Evolutionary conservation across 1,139 yeast species (phyloP).

Genomic region (Sugiyamaella xylanicola): DNA sequence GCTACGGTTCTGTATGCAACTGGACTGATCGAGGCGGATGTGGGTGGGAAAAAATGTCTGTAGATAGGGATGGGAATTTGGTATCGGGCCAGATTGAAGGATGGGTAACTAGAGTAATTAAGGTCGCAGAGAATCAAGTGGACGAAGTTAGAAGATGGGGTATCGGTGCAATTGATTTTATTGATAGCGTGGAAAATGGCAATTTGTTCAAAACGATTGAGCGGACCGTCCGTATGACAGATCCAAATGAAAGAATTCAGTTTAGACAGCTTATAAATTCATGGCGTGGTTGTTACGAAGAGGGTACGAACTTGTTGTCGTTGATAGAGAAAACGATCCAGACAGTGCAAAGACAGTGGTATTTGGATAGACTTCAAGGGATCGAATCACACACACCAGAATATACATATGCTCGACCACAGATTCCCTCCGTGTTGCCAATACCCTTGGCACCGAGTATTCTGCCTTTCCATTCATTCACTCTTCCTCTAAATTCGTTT

Average conservation of each 20-base stretch:
- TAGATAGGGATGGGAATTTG: conserved; percentile 35
- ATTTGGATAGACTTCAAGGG: conserved; percentile 32
- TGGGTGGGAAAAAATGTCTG: conserved; percentile 39
- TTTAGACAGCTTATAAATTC: conserved; percentile 8
- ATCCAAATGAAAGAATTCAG: conserved; percentile 6
- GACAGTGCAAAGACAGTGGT: conserved; percentile 39
- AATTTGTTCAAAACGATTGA: conserved; percentile 27
- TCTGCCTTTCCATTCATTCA: conserved; percentile 43
- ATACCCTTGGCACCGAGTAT: conserved; percentile 40
- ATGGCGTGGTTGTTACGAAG: conserved; percentile 33
- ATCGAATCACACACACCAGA: conserved; percentile 15
- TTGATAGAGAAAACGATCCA: conserved; percentile 35
- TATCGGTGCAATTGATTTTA: conserved; percentile 31
- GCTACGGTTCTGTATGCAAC: conserved; percentile 41
- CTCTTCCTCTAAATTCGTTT: conserved; percentile 37
- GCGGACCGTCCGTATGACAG: conserved; percentile 31
- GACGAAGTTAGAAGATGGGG: conserved; percentile 38
- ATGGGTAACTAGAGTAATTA: conserved; percentile 37
- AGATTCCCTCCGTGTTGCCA: conserved; percentile 37
- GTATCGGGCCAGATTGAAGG: conserved; percentile 33
- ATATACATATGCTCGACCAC: conserved; percentile 33
- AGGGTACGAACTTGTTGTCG: conserved; percentile 37
- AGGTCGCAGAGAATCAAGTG: conserved; percentile 36
- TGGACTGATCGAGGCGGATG: conserved; percentile 42
- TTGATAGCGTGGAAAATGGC: conserved; percentile 24